These are phyloP conservation scores for Penicillium sclerotiorum DNA, from an alignment of 2,329 filamentous ascomycete genomes.

Conservation along the genomic window DNA sequence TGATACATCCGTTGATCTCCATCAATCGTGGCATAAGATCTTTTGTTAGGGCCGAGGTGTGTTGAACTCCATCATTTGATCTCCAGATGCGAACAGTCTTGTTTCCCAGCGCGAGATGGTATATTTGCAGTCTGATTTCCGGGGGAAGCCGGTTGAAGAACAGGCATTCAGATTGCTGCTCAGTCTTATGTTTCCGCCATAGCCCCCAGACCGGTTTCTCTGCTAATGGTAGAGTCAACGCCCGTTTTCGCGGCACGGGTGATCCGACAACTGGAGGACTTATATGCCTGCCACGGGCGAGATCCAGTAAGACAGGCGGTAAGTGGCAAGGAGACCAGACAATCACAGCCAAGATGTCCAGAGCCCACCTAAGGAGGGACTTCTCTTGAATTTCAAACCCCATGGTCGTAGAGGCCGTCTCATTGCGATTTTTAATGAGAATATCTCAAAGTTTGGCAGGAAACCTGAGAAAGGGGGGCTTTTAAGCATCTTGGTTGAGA, in stretches of 20 bases:
- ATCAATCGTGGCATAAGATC: neutral
- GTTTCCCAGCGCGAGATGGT: neutral
- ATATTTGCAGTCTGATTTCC: neutral
- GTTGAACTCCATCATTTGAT: neutral
- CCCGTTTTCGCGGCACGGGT: neutral
- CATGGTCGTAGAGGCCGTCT: no score
- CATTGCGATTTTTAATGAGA: no score
- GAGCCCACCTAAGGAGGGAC: no score
- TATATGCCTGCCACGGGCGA: neutral
- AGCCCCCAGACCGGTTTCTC: neutral
- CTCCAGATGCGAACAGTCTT: neutral
- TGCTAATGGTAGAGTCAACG: neutral
- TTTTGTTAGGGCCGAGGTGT: neutral
- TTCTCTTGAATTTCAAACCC: no score
- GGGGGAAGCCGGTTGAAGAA: neutral
- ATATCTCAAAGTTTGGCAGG: no score
- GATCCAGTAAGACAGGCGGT: neutral
- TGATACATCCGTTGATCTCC: neutral
- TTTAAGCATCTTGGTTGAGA: no score
- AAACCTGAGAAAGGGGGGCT: no score
- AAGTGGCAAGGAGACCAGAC: neutral
- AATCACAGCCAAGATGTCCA: neutral
- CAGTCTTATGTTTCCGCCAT: neutral
- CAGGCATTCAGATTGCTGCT: neutral
- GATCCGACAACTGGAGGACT: neutral